A percentile compares a stretch with the other conserved stretches of the same genome.
Evolutionary conservation across 345 rosid species (phyloP).

Genomic region (Gynandropsis gynandra): DNA sequence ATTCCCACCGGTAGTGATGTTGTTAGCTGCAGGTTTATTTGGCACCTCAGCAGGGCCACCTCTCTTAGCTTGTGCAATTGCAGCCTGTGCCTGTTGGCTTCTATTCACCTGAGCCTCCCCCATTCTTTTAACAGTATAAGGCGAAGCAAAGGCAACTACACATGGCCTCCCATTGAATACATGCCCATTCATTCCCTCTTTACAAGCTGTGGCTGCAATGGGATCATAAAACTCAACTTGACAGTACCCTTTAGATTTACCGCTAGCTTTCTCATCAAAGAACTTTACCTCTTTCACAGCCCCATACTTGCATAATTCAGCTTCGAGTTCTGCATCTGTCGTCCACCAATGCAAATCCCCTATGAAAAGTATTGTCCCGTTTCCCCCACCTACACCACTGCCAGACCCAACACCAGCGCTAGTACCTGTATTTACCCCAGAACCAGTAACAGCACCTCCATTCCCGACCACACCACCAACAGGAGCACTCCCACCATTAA

Average conservation of each 20-base stretch:
- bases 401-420: slow-evolving; percentile 13
- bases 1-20: slow-evolving; percentile 43
- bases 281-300: slow-evolving; percentile 72
- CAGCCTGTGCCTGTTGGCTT: slow-evolving; percentile 49
- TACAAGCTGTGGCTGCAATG: slow-evolving; percentile 56
- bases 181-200: slow-evolving; percentile 75
- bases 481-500: slow-evolving; percentile 26
- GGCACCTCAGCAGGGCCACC: slow-evolving; percentile 48
- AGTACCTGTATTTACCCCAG: slow-evolving; percentile 19
- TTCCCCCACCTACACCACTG: slow-evolving; percentile 35
- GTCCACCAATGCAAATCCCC: slow-evolving; percentile 98
- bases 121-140: slow-evolving; percentile 59
- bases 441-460: slow-evolving; percentile 26
- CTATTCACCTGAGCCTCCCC: slow-evolving; percentile 62
- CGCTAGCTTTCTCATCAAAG: slow-evolving; percentile 85
- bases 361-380: slow-evolving; percentile 57
- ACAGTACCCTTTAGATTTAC: slow-evolving; percentile 81
- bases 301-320: slow-evolving; percentile 57
- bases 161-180: slow-evolving; percentile 67
- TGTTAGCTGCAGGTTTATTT: slow-evolving; percentile 35
- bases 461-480: slow-evolving; percentile 30
- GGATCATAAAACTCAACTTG: slow-evolving; percentile 82
- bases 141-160: slow-evolving; percentile 71
- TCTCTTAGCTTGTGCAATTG: slow-evolving; percentile 42
- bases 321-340: slow-evolving; percentile 74